Conservation (phyloP, 768 basidiomycete species). For the Mycena sanguinolenta region DNA sequence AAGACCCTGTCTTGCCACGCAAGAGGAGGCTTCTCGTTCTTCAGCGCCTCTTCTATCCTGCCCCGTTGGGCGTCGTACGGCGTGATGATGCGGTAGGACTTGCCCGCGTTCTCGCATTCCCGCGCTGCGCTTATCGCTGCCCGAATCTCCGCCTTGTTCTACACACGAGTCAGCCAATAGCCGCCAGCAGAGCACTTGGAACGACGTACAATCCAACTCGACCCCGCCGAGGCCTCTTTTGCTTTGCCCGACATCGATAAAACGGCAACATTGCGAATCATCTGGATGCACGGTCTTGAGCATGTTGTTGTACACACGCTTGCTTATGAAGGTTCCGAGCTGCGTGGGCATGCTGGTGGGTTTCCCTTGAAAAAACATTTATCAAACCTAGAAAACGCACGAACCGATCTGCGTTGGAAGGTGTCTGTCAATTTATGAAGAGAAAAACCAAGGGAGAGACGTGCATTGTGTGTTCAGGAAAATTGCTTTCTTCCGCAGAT, state of each 20-base stretch:
- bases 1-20: constrained; percentile 74
- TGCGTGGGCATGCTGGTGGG: constrained; percentile 61
- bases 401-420: constrained; percentile 35
- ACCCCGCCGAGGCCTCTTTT: constrained; percentile 46
- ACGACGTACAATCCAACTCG: constrained; percentile 55
- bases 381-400: neutral
- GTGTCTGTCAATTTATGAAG: constrained; percentile 55
- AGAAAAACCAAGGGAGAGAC: constrained; percentile 32
- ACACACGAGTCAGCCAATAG: neutral
- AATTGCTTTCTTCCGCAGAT: constrained; percentile 52
- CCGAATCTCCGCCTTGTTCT: constrained; percentile 69
- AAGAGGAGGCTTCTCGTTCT: constrained; percentile 57
- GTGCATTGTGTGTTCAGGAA: constrained; percentile 68
- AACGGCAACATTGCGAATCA: constrained; percentile 60
- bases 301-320: constrained; percentile 64
- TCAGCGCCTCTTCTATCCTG: constrained; percentile 63
- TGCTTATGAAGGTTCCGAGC: constrained; percentile 66
- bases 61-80: constrained; percentile 81
- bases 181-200: neutral
- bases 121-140: constrained; percentile 60
- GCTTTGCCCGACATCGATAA: constrained; percentile 64
- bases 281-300: constrained; percentile 63
- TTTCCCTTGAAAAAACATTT: neutral
- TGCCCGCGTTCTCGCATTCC: constrained; percentile 53
- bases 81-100: constrained; percentile 73